A percentile compares a stretch with the other conserved stretches of the same genome.
These are phyloP conservation scores for Fusarium equiseti DNA, from an alignment of 2,329 filamentous ascomycete species.

Conservation along the genomic window DNA sequence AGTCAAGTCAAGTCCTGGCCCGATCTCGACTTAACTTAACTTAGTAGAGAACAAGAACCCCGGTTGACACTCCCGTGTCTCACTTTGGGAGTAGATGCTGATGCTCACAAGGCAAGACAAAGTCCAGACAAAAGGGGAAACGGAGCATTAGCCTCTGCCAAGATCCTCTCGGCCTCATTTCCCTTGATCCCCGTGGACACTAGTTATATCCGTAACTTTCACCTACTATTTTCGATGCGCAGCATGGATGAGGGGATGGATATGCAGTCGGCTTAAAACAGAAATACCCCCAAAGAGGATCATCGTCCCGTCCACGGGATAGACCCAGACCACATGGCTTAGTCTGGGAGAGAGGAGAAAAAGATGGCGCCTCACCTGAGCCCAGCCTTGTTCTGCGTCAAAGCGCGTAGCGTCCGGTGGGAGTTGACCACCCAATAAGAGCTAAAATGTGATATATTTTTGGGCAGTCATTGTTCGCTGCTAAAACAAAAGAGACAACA, in stretches of 20 bases:
- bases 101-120: conserved; percentile 44
- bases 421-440: conserved; percentile 17
- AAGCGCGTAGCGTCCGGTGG: conserved; percentile 45
- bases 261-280: conserved; percentile 37
- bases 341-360: not conserved
- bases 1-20: conserved; percentile 1
- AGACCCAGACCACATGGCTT: conserved; percentile 33
- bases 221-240: not conserved
- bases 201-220: conserved; percentile 20
- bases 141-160: conserved; percentile 1
- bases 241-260: not conserved
- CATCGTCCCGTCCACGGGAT: conserved; percentile 10
- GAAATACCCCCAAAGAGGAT: conserved; percentile 17
- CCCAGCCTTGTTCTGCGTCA: conserved; percentile 23
- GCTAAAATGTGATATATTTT: conserved; percentile 5
- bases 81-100: conserved; percentile 32
- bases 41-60: conserved; percentile 26
- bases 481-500: conserved; percentile 37
- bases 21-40: conserved; percentile 33
- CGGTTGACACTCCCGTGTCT: conserved; percentile 50
- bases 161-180: conserved; percentile 17
- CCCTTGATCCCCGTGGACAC: conserved; percentile 12
- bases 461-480: conserved; percentile 1
- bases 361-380: conserved; percentile 44
- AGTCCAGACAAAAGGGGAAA: conserved; percentile 23